A percentile compares a stretch with the other conserved stretches of the same genome.
Conservation (phyloP, 371 early-diverging fungal genomes). For the Mortierella sp. region DNA sequence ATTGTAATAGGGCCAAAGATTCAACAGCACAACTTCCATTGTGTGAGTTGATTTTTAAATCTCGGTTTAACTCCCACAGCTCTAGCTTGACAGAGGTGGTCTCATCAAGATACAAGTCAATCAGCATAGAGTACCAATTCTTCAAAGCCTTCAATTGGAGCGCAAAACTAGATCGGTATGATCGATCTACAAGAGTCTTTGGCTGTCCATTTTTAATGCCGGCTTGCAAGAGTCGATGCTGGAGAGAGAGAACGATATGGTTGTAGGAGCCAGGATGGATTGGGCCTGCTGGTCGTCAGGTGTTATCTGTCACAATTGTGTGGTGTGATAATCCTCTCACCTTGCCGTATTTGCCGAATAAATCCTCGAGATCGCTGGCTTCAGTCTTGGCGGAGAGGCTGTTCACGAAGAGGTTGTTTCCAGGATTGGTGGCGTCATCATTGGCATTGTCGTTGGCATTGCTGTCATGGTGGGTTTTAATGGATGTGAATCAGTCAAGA, state of each 20-base stretch:
- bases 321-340: slow-evolving; percentile 31
- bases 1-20: slow-evolving; percentile 1
- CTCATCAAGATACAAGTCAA: not conserved
- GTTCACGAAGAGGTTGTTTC: slow-evolving; percentile 85
- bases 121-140: not conserved
- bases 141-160: not conserved
- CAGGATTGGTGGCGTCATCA: slow-evolving; percentile 71
- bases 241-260: not conserved
- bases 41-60: not conserved
- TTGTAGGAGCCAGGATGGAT: slow-evolving; percentile 8
- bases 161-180: slow-evolving; percentile 1
- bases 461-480: slow-evolving; percentile 14
- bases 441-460: slow-evolving; percentile 29
- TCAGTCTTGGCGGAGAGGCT: slow-evolving; percentile 73
- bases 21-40: slow-evolving; percentile 4
- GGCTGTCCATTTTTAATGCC: not conserved
- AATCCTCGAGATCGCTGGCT: slow-evolving; percentile 75
- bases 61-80: not conserved
- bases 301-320: not conserved
- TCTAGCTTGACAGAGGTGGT: not conserved
- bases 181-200: slow-evolving; percentile 1
- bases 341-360: slow-evolving; percentile 85
- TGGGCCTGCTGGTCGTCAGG: not conserved
- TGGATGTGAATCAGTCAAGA: slow-evolving; percentile 18
- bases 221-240: not conserved